Evolutionary conservation across 495 filamentous ascomycete genomes (phyloP).

Genomic region (Lichina pygmaea): DNA sequence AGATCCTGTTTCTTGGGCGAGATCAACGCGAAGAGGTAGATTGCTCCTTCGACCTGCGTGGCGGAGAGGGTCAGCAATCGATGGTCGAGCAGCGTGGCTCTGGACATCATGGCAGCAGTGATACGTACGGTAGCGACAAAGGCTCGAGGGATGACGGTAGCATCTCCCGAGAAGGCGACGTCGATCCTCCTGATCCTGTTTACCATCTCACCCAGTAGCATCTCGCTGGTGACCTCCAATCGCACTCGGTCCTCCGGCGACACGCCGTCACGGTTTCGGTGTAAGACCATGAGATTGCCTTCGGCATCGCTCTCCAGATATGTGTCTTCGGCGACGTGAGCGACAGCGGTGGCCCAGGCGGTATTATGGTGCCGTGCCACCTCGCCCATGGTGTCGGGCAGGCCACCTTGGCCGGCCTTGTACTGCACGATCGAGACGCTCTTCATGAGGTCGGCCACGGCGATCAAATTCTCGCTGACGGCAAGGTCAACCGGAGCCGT

Average conservation of each 20-base stretch:
- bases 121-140: slow-evolving; percentile 70
- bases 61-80: background rate
- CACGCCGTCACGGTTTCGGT: slow-evolving; percentile 40
- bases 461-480: slow-evolving; percentile 41
- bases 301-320: slow-evolving; percentile 64
- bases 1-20: slow-evolving; percentile 40
- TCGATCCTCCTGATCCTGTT: slow-evolving; percentile 46
- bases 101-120: background rate
- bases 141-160: slow-evolving; percentile 51
- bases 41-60: slow-evolving; percentile 55
- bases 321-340: slow-evolving; percentile 37
- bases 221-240: slow-evolving; percentile 51
- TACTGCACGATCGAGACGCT: slow-evolving; percentile 55
- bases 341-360: slow-evolving; percentile 56
- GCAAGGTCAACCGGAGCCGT: slow-evolving; percentile 70
- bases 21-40: slow-evolving; percentile 73
- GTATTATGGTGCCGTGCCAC: slow-evolving; percentile 57
- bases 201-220: slow-evolving; percentile 74
- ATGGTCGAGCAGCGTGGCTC: background rate
- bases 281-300: slow-evolving; percentile 62
- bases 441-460: slow-evolving; percentile 86
- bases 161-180: slow-evolving; percentile 28
- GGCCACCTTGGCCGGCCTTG: slow-evolving; percentile 16
- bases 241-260: slow-evolving; percentile 42
- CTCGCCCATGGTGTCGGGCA: slow-evolving; percentile 31